Evolutionary conservation across 2,329 filamentous ascomycete genomes (phyloP).

Genomic region (Botryotinia calthae): DNA sequence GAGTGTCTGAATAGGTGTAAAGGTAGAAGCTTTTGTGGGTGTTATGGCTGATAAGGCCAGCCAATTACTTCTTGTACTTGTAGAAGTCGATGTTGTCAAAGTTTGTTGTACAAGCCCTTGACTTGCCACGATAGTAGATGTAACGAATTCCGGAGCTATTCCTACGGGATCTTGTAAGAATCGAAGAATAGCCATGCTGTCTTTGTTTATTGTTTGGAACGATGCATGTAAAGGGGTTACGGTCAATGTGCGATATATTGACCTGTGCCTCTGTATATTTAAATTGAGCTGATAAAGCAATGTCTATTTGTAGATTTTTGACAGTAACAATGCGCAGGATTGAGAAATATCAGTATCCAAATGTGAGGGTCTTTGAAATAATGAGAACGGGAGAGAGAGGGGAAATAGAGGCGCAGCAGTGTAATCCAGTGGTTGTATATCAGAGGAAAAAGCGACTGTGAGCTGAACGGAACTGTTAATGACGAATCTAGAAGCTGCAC

Average conservation of each 20-base stretch:
- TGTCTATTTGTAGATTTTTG: not conserved
- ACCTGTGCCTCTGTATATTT: not conserved
- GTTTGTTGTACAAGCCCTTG: not conserved
- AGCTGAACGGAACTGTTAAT: not conserved
- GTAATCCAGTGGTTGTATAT: not conserved
- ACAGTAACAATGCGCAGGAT: conserved; percentile 10
- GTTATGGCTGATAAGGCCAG: not conserved
- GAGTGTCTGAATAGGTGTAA: conserved; percentile 2
- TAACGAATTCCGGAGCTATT: not conserved
- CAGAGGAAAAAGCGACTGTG: not conserved
- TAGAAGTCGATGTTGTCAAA: not conserved
- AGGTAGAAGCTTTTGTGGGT: not conserved
- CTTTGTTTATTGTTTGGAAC: not conserved
- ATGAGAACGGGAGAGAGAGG: too few relatives aligned
- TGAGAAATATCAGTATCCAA: conserved; percentile 14
- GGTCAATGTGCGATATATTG: not conserved
- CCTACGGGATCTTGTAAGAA: not conserved
- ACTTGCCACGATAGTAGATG: not conserved
- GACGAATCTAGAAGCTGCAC: not conserved
- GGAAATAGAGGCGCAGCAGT: not conserved
- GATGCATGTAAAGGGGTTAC: not conserved
- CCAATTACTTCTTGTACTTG: not conserved
- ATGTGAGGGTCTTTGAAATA: not conserved
- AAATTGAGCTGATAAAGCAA: not conserved
- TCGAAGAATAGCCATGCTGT: not conserved